Evolutionary conservation across 2,329 filamentous ascomycete genomes (phyloP).

Genomic region (Stagonosporopsis tanaceti): DNA sequence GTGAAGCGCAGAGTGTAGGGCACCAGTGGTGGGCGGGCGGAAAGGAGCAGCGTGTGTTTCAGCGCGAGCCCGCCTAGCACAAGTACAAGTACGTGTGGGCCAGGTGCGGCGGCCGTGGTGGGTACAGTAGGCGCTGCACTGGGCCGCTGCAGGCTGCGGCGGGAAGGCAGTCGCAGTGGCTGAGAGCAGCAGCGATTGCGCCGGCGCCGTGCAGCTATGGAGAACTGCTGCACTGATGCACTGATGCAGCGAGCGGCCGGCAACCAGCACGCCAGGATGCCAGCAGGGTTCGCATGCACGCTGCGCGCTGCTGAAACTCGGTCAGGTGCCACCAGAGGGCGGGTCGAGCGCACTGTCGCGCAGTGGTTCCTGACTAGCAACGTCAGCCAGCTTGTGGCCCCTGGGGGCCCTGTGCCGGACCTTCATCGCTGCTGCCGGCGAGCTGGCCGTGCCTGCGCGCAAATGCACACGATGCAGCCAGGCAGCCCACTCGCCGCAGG

Average conservation of each 20-base stretch:
- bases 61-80: slow-evolving; percentile 20
- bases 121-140: background rate
- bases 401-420: slow-evolving; percentile 1
- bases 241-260: slow-evolving; percentile 6
- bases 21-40: slow-evolving; percentile 29
- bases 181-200: slow-evolving; percentile 1
- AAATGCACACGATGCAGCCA: background rate
- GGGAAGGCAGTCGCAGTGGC: slow-evolving; percentile 13
- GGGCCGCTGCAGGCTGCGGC: slow-evolving; percentile 14
- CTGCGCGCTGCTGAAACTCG: slow-evolving; percentile 25
- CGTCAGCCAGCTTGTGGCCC: background rate
- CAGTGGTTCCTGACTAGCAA: slow-evolving; percentile 21
- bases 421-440: background rate
- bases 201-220: too few relatives aligned
- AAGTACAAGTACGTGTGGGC: slow-evolving; percentile 7
- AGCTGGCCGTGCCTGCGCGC: background rate
- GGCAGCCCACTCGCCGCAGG: background rate
- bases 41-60: slow-evolving; percentile 34
- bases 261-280: background rate
- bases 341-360: slow-evolving; percentile 14
- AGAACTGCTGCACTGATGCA: too few relatives aligned
- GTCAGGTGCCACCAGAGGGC: slow-evolving; percentile 14
- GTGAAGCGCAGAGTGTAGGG: slow-evolving; percentile 22
- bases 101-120: background rate
- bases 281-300: slow-evolving; percentile 17